A percentile compares a stretch with the other conserved stretches of the same genome.
phyloP scores from a whole-genome alignment of 495 filamentous ascomycete species.

The Daldinia childiae region DNA sequence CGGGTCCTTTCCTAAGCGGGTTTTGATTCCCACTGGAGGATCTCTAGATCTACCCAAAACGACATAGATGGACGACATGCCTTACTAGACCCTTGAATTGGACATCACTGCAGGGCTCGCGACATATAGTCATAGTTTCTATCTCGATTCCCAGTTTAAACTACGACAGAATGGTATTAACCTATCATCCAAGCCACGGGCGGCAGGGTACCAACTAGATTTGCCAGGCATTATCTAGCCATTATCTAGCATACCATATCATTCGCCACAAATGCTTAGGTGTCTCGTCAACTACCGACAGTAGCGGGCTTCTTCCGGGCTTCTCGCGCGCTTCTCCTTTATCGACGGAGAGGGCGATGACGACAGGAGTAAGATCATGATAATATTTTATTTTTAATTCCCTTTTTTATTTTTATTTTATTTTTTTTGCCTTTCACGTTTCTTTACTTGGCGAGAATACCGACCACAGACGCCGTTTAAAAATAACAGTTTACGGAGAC shows the following conservation, averaged over 20 bases:
- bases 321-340: not conserved
- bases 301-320: slow-evolving; percentile 6
- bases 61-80: slow-evolving; percentile 12
- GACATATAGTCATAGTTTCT: slow-evolving; percentile 22
- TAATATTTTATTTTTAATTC: slow-evolving; percentile 7
- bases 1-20: slow-evolving; percentile 5
- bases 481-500: slow-evolving; percentile 13
- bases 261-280: slow-evolving; percentile 26
- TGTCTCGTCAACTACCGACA: slow-evolving; percentile 32
- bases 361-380: slow-evolving; percentile 14
- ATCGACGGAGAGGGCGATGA: slow-evolving; percentile 14
- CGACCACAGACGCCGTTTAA: slow-evolving; percentile 14
- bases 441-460: slow-evolving; percentile 37
- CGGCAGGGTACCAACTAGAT: slow-evolving; percentile 30
- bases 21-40: slow-evolving; percentile 22
- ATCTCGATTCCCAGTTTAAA: slow-evolving; percentile 25
- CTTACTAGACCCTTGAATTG: slow-evolving; percentile 27
- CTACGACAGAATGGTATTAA: slow-evolving; percentile 34
- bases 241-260: slow-evolving; percentile 16
- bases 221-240: slow-evolving; percentile 29
- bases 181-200: slow-evolving; percentile 42
- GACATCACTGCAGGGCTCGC: slow-evolving; percentile 33
- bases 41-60: slow-evolving; percentile 35
- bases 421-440: slow-evolving; percentile 8
- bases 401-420: too few relatives aligned